Evolutionary conservation across 768 basidiomycete genomes (phyloP).

Genomic region (Hortiboletus flavorubellus): DNA sequence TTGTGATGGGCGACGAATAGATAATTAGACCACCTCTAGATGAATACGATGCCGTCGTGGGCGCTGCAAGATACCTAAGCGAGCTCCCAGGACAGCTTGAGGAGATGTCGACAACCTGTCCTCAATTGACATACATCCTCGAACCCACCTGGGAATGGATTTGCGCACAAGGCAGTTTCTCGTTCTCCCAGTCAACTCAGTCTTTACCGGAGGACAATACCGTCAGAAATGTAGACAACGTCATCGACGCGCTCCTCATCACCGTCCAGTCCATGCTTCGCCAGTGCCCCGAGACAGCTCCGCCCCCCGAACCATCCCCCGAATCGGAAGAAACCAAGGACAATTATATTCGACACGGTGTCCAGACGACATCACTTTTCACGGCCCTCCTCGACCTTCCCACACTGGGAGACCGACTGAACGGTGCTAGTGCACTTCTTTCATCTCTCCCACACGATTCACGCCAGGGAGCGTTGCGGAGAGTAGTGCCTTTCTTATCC

Average conservation of each 20-base stretch:
- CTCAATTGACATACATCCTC: constrained; percentile 27
- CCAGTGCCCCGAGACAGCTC: constrained; percentile 31
- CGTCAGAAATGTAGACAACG: constrained; percentile 29
- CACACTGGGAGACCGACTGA: constrained; percentile 40
- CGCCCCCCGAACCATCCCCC: constrained; percentile 1
- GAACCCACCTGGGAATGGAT: constrained; percentile 30
- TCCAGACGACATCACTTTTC: constrained; percentile 41
- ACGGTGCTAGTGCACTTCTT: constrained; percentile 39
- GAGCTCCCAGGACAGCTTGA: constrained; percentile 24
- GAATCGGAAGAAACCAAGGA: constrained; percentile 36
- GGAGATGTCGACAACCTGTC: constrained; percentile 29
- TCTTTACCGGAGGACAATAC: background rate
- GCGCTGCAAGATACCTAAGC: constrained; percentile 24
- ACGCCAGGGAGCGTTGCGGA: constrained; percentile 36
- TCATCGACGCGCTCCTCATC: constrained; percentile 65
- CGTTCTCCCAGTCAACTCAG: constrained; percentile 9
- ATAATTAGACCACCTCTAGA: constrained; percentile 24
- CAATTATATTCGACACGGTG: constrained; percentile 51
- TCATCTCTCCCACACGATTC: constrained; percentile 31
- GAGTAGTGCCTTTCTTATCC: constrained; percentile 73
- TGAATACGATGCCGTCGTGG: constrained; percentile 32
- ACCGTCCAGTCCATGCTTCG: constrained; percentile 59
- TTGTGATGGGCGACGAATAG: background rate
- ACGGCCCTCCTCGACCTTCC: constrained; percentile 49
- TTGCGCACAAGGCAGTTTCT: constrained; percentile 25